Conservation (phyloP, 2,329 filamentous ascomycete genomes). For the Pestalotiopsis sp. region DNA sequence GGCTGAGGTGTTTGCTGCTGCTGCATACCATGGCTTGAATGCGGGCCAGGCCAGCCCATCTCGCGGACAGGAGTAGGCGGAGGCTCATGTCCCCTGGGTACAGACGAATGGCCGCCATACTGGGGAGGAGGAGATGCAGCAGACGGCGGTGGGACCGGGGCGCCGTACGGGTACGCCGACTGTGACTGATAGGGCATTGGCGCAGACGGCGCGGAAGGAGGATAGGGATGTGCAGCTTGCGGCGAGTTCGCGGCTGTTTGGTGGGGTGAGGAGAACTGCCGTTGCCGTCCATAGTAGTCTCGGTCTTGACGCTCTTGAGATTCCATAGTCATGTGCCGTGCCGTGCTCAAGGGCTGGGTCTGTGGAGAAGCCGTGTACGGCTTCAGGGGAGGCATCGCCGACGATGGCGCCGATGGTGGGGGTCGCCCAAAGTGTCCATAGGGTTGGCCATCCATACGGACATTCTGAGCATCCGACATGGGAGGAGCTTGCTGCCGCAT, state of each 20-base stretch:
- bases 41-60: conserved; percentile 35
- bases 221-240: conserved; percentile 50
- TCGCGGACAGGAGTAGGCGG: conserved; percentile 26
- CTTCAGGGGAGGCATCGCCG: conserved; percentile 60
- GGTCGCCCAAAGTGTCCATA: conserved; percentile 51
- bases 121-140: conserved; percentile 58
- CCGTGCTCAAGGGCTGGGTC: conserved; percentile 46
- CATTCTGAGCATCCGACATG: conserved; percentile 36
- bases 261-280: conserved; percentile 34
- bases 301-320: conserved; percentile 41
- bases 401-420: conserved; percentile 40
- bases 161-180: conserved; percentile 46
- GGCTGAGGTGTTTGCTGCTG: conserved; percentile 26
- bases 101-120: conserved; percentile 52
- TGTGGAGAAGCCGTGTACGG: conserved; percentile 57
- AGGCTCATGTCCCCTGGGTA: conserved; percentile 47
- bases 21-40: conserved; percentile 31
- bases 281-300: conserved; percentile 51
- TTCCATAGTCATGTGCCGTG: conserved; percentile 49
- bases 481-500: conserved; percentile 47
- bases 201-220: conserved; percentile 40
- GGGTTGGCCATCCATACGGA: conserved; percentile 38
- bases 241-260: conserved; percentile 46
- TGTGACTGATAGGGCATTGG: conserved; percentile 47
- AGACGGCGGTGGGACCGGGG: conserved; percentile 41